Conservation (phyloP, 2,329 filamentous ascomycete genomes). For the Microthyrium microscopicum region DNA sequence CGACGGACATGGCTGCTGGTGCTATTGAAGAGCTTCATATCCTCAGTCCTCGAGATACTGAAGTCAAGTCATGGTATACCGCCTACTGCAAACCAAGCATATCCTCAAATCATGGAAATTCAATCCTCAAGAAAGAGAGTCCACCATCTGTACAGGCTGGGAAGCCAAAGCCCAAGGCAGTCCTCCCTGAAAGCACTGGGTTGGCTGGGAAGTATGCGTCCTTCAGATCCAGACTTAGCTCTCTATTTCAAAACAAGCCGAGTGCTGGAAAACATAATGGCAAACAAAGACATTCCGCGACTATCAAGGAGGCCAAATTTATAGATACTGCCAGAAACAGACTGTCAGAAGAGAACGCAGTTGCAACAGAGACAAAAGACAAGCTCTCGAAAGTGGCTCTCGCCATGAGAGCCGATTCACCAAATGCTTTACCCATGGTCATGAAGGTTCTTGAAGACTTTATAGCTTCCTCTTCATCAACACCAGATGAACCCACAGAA, state of each 20-base stretch:
- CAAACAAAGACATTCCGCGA: background rate
- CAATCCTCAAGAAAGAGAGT: conserved; percentile 18
- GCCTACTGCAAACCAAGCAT: conserved; percentile 15
- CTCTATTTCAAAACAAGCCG: conserved; percentile 1
- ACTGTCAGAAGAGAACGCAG: no score
- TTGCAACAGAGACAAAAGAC: conserved; percentile 1
- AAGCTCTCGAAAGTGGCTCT: background rate
- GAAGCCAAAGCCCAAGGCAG: background rate
- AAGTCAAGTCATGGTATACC: conserved; percentile 10
- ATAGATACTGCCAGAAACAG: no score
- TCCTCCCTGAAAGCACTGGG: background rate
- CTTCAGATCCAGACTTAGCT: background rate
- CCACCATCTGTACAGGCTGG: conserved; percentile 8
- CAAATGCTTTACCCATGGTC: background rate
- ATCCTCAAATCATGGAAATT: conserved; percentile 20
- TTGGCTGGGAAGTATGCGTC: background rate
- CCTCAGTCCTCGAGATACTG: background rate
- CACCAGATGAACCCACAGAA: conserved; percentile 1
- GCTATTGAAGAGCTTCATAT: conserved; percentile 1
- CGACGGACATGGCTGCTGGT: conserved; percentile 1
- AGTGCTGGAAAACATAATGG: conserved; percentile 1
- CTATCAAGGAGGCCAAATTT: no score
- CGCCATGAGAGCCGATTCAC: conserved; percentile 3
- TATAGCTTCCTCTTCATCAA: background rate
- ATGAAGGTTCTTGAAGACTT: conserved; percentile 6